These are phyloP conservation scores for Neolentinus lepideus DNA, from an alignment of 1,284 basidiomycete genomes.

Conservation along the genomic window DNA sequence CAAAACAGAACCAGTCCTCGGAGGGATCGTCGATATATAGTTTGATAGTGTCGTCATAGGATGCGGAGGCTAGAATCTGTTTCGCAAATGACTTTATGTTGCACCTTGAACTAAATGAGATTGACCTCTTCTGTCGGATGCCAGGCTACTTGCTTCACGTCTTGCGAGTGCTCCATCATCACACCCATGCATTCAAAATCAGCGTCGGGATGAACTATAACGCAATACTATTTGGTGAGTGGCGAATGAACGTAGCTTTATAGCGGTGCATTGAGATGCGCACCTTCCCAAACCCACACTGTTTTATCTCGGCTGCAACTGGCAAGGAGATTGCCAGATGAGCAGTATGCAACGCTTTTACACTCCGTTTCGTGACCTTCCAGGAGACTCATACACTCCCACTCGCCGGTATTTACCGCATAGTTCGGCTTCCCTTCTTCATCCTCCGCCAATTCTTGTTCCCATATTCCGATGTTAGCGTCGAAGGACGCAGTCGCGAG, in stretches of 20 bases:
- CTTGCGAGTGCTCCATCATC: conserved; percentile 95
- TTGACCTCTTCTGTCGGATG: conserved; percentile 90
- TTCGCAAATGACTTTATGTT: conserved; percentile 16
- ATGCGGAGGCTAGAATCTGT: conserved; percentile 91
- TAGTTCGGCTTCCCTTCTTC: conserved; percentile 21
- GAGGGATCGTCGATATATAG: conserved; percentile 91
- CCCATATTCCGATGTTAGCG: conserved; percentile 90
- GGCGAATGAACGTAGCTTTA: background rate
- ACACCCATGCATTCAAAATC: conserved; percentile 96
- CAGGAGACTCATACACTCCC: conserved; percentile 84
- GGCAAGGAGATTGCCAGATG: conserved; percentile 76
- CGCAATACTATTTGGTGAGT: conserved; percentile 2
- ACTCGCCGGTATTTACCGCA: conserved; percentile 39
- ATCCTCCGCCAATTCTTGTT: conserved; percentile 42
- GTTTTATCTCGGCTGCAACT: conserved; percentile 95
- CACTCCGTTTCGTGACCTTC: conserved; percentile 99
- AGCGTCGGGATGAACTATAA: conserved; percentile 77
- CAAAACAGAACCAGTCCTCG: conserved; percentile 91
- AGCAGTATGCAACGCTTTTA: conserved; percentile 89
- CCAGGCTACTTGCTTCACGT: conserved; percentile 95
- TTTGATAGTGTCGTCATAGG: conserved; percentile 96
- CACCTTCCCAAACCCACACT: conserved; percentile 94
- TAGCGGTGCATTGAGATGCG: background rate
- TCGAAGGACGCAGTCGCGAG: conserved; percentile 98
- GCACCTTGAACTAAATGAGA: conserved; percentile 7